phyloP scores from a whole-genome alignment of 495 filamentous ascomycete species.

The Cercophora sp. region DNA sequence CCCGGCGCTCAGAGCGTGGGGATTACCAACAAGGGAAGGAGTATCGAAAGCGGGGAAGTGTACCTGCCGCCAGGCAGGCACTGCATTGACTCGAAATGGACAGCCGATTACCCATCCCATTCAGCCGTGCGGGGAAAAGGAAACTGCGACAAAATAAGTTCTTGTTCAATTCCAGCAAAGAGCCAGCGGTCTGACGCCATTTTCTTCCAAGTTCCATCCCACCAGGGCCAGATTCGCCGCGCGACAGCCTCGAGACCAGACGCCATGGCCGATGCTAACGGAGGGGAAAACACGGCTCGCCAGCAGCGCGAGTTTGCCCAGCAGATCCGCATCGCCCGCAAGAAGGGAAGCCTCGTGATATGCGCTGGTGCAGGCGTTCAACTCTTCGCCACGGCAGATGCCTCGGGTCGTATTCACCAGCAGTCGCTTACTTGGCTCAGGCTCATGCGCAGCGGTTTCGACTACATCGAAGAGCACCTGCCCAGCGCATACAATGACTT shows the following conservation, averaged over 20 bases:
- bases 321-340: background rate
- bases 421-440: background rate
- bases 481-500: conserved; percentile 1
- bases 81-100: background rate
- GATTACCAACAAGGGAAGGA: background rate
- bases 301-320: background rate
- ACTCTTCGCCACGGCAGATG: background rate
- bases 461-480: background rate
- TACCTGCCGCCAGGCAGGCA: background rate
- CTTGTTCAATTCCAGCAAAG: background rate
- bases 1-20: too few relatives aligned
- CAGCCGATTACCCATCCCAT: background rate
- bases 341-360: background rate
- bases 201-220: background rate
- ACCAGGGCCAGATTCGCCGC: background rate
- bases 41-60: background rate
- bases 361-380: background rate
- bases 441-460: conserved; percentile 1
- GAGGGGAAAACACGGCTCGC: background rate
- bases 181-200: background rate
- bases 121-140: conserved; percentile 1
- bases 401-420: conserved; percentile 1
- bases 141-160: background rate
- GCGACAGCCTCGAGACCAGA: background rate
- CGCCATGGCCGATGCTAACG: background rate